These are phyloP conservation scores for Triangularia setosa DNA, from an alignment of 2,329 filamentous ascomycete species.

Conservation along the genomic window DNA sequence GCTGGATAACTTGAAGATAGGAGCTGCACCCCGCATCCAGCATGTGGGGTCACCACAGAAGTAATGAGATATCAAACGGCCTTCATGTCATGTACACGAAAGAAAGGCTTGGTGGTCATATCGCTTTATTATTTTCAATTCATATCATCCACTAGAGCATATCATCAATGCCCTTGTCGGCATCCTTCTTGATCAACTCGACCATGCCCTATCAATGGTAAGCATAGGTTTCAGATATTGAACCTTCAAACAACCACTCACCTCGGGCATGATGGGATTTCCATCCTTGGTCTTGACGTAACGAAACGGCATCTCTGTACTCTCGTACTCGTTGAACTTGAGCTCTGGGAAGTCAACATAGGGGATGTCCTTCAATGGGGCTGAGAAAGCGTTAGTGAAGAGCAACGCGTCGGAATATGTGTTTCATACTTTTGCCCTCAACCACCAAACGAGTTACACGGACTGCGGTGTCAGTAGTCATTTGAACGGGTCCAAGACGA, in stretches of 20 bases:
- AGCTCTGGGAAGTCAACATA: slow-evolving; percentile 89
- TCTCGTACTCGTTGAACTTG: slow-evolving; percentile 85
- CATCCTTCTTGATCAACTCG: slow-evolving; percentile 87
- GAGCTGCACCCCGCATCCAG: neutral
- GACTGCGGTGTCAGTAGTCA: slow-evolving; percentile 98
- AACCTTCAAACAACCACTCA: slow-evolving; percentile 39
- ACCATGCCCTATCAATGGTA: slow-evolving; percentile 71
- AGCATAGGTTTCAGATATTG: slow-evolving; percentile 25
- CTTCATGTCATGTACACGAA: neutral
- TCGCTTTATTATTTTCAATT: slow-evolving; percentile 1
- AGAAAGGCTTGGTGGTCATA: neutral
- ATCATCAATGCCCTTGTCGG: slow-evolving; percentile 86
- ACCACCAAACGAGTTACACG: slow-evolving; percentile 87
- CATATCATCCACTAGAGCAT: slow-evolving; percentile 54
- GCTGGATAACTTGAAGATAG: neutral
- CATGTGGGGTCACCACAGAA: slow-evolving; percentile 21
- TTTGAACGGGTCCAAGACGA: slow-evolving; percentile 85
- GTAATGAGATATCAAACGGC: slow-evolving; percentile 4
- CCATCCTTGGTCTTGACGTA: slow-evolving; percentile 77
- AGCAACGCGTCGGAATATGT: slow-evolving; percentile 27
- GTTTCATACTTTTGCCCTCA: slow-evolving; percentile 66
- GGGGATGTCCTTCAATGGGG: slow-evolving; percentile 70
- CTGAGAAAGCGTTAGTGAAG: slow-evolving; percentile 41
- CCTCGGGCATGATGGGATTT: slow-evolving; percentile 85
- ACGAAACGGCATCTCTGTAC: slow-evolving; percentile 95